Conservation (phyloP, 164 flowering plant genomes). For the Cinnamomum chago region DNA sequence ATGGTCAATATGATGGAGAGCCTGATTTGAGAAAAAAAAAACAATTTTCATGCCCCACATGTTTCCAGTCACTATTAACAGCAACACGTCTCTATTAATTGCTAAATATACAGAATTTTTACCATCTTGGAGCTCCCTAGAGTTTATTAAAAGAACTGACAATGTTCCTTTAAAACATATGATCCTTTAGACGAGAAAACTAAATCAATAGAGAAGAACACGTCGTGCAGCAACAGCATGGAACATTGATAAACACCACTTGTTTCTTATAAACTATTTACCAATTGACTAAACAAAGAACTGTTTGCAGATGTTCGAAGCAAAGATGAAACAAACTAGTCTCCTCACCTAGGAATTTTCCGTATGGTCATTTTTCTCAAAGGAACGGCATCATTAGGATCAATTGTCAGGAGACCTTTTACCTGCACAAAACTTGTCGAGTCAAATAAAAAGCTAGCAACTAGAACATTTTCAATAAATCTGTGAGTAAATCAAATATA, state of each 20-base stretch:
- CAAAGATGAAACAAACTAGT: neutral
- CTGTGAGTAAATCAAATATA: neutral
- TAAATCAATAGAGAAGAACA: neutral
- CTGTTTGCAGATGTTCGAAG: neutral
- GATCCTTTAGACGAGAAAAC: neutral
- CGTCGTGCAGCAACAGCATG: neutral
- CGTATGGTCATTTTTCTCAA: constrained; percentile 65
- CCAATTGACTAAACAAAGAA: neutral
- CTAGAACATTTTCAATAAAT: neutral
- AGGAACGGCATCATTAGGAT: constrained; percentile 61
- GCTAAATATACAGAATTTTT: no score
- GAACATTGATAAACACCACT: neutral
- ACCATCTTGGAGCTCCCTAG: no score
- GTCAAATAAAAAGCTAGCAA: neutral
- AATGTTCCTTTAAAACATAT: neutral
- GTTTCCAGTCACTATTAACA: no score
- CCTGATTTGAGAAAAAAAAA: no score
- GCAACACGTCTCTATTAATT: no score
- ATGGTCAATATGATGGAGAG: no score
- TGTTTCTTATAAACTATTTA: neutral
- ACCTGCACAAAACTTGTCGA: constrained; percentile 39
- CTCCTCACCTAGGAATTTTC: constrained; percentile 75
- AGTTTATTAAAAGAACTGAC: no score
- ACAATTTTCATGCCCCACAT: no score
- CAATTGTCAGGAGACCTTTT: constrained; percentile 71